These are phyloP conservation scores for Albifimbria verrucaria DNA, from an alignment of 2,329 filamentous ascomycete species.

Conservation along the genomic window DNA sequence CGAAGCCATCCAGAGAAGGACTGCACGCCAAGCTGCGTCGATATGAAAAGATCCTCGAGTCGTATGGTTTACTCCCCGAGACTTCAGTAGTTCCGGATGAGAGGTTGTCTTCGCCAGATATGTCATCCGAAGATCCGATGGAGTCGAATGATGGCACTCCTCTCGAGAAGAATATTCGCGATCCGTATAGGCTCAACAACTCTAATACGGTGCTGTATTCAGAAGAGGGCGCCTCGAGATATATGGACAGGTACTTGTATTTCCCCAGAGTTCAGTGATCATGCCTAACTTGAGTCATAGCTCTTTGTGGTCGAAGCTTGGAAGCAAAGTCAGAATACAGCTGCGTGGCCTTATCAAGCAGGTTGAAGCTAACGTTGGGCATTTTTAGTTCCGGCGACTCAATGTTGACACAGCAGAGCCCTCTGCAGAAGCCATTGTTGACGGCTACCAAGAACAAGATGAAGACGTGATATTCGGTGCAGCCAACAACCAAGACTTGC, in stretches of 20 bases:
- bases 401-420: background rate
- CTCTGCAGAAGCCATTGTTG: background rate
- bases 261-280: no score
- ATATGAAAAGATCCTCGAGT: slow-evolving; percentile 39
- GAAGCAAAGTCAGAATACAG: background rate
- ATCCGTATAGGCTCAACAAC: background rate
- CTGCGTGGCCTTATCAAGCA: no score
- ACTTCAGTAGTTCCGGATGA: background rate
- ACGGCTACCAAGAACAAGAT: background rate
- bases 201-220: background rate
- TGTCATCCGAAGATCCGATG: background rate
- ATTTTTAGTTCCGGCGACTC: background rate
- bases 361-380: no score
- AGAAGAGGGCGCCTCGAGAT: background rate
- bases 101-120: background rate
- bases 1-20: slow-evolving; percentile 31
- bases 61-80: slow-evolving; percentile 5
- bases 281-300: no score
- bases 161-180: background rate
- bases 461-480: background rate
- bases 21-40: slow-evolving; percentile 60
- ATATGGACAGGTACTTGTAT: background rate
- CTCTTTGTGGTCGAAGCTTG: background rate
- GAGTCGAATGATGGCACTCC: background rate
- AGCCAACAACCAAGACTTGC: background rate